Conservation (phyloP, 306 rosid species). For the Abrus precatorius region DNA sequence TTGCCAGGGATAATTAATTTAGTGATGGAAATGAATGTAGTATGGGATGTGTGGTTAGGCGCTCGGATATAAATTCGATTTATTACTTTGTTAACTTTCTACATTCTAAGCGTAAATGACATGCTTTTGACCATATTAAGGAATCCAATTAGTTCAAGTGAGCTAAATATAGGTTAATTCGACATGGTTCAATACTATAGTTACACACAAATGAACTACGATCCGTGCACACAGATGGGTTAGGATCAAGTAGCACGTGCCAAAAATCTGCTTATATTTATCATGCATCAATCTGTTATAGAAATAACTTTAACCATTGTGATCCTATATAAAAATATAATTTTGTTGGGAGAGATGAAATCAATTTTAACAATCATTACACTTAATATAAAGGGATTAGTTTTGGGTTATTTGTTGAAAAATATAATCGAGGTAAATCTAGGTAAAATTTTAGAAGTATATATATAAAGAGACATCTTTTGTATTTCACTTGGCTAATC, state of each 20-base stretch:
- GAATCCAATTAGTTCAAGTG: not conserved
- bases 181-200: not conserved
- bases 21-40: not conserved
- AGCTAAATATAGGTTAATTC: not conserved
- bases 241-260: not conserved
- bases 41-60: not conserved
- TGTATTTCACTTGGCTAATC: too few species aligned
- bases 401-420: too few species aligned
- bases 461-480: too few species aligned
- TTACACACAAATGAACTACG: not conserved
- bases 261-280: not conserved
- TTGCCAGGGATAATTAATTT: not conserved
- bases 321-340: not conserved
- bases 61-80: not conserved
- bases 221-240: not conserved
- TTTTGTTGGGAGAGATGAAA: too few species aligned
- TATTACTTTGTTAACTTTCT: not conserved
- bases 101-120: not conserved
- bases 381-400: too few species aligned
- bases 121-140: not conserved
- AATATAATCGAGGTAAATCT: not conserved
- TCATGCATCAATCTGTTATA: not conserved
- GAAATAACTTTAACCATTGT: not conserved
- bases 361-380: too few species aligned
- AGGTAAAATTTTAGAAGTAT: not conserved